Evolutionary conservation across 169 alveolate species (phyloP).

Genomic region (Cryptosporidium felis): DNA sequence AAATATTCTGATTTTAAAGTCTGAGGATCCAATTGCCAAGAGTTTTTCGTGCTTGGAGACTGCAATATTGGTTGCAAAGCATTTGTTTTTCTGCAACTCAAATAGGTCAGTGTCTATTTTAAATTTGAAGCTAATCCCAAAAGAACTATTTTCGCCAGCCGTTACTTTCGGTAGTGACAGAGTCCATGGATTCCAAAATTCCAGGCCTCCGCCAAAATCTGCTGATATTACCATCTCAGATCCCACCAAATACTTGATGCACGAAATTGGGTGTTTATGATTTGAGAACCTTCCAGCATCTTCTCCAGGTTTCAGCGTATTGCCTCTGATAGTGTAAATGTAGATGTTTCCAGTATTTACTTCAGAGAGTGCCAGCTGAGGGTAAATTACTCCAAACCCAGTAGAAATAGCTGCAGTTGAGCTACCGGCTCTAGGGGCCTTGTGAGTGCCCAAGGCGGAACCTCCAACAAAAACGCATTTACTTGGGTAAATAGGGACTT

Average conservation of each 20-base stretch:
- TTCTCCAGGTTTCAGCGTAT: conserved; percentile 68
- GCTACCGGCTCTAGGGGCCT: background rate
- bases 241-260: conserved; percentile 72
- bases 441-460: background rate
- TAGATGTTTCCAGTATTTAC: conserved; percentile 77
- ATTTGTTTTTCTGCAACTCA: conserved; percentile 84
- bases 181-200: conserved; percentile 81
- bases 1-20: conserved; percentile 83
- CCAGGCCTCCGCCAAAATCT: conserved; percentile 82
- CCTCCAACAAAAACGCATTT: conserved; percentile 14
- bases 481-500: conserved; percentile 54
- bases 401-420: background rate
- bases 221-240: conserved; percentile 76
- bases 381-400: background rate
- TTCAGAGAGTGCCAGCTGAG: conserved; percentile 74
- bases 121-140: conserved; percentile 74
- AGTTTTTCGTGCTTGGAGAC: conserved; percentile 83
- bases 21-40: conserved; percentile 85
- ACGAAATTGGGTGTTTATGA: conserved; percentile 77
- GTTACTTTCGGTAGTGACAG: conserved; percentile 74
- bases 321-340: conserved; percentile 59
- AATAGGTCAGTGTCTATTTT: conserved; percentile 90
- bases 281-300: conserved; percentile 54
- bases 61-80: conserved; percentile 81
- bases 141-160: conserved; percentile 14